Evolutionary conservation across 768 basidiomycete species (phyloP), one percentile per base, ranked within the genome.

Genomic region (Auricularia cornea): DNA sequence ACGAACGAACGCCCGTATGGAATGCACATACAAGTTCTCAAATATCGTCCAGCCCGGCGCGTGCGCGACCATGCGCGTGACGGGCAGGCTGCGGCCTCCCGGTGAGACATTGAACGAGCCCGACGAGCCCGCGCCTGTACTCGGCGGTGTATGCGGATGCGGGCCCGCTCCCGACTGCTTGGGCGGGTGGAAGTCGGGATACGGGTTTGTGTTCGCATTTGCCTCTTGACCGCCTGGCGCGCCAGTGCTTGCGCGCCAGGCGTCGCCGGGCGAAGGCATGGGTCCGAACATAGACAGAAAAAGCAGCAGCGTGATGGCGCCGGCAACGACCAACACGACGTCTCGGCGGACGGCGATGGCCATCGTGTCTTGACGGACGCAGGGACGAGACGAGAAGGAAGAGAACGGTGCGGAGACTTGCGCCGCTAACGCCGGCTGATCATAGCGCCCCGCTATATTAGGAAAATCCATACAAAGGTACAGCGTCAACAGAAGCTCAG

Each of bases 1-100:
- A 10, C 12, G 6, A 11, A 26, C 29, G 3, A 28, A 14, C 26
- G 8, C 16, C 29, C 10, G 28, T 16, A 28, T 1, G 28, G 30
- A 57, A 10, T 3, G 20, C 26, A 8, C 54, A 29, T 57, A 6
- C 54, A 95, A 71, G 71, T 93, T 86, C 30, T 81, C 81, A 73
- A 91, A 92, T 33, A 93, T 74, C 0, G 93, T 93, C 91, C 92
- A 94, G 44, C 92, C 92, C 31, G 86, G 86, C 3, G 85, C 86
- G 62, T 90, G 89, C 28, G 83, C 78, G 14, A 85, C 72, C 31
- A 90, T 69, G 16, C 79, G 76, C 0, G 88, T 89, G 56, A 79
- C 75, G 0, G 84, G 84, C 3, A 88, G 61, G 20, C 35, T 64
- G 35, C 31, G 38, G 3, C 32, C 28, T 6, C 32, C 51, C 11